Percentiles rank a stretch among this genome's conserved stretches.
Conservation (phyloP, 306 rosid species). For the Prosopis cineraria region DNA sequence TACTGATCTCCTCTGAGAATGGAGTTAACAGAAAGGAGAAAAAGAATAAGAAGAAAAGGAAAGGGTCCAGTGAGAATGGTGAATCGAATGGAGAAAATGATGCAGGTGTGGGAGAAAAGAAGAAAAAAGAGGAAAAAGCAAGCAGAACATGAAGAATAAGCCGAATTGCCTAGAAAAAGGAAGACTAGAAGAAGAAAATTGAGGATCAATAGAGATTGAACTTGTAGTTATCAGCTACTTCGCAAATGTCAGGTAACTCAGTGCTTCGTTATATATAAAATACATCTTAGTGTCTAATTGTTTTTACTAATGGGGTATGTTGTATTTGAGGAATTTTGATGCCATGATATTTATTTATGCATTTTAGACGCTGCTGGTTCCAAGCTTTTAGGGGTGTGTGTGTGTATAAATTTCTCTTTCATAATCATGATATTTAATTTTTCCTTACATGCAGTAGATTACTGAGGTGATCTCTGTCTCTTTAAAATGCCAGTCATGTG, state of each 20-base stretch:
- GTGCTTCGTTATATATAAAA: background rate
- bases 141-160: conserved; percentile 21
- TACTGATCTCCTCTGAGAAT: too few species aligned
- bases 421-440: too few species aligned
- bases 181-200: background rate
- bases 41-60: conserved; percentile 46
- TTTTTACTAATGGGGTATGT: background rate
- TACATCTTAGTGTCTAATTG: background rate
- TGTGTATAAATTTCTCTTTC: too few species aligned
- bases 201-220: background rate
- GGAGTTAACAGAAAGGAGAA: conserved; percentile 48
- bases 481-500: too few species aligned
- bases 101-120: conserved; percentile 40
- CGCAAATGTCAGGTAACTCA: background rate
- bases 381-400: background rate
- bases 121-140: conserved; percentile 50
- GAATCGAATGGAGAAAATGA: conserved; percentile 45
- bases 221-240: background rate
- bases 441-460: too few species aligned
- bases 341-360: background rate
- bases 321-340: background rate
- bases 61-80: conserved; percentile 23
- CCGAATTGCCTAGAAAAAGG: background rate
- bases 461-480: too few species aligned
- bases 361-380: background rate